phyloP scores from a whole-genome alignment of 1,284 basidiomycete genomes.

The Papiliotrema flavescens region DNA sequence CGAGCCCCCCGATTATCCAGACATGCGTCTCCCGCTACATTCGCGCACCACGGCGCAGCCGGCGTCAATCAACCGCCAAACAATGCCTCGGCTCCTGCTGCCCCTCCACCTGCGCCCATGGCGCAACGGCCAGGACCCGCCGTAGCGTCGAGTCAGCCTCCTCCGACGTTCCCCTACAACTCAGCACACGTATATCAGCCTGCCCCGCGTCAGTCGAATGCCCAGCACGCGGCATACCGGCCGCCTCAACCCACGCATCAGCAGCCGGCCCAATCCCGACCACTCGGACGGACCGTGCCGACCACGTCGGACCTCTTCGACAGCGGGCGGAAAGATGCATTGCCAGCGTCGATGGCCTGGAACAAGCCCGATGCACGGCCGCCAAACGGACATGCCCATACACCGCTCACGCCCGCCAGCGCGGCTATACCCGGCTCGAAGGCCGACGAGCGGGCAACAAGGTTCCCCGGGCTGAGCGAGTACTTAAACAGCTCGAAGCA shows the following conservation, averaged over 20 bases:
- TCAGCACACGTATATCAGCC: not conserved
- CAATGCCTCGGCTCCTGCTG: conserved; percentile 1
- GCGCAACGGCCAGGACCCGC: not conserved
- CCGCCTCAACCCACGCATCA: not conserved
- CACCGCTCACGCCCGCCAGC: not conserved
- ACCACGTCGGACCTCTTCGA: conserved; percentile 28
- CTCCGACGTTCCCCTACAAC: conserved; percentile 3
- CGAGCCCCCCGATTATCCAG: conserved; percentile 16
- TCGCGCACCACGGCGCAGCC: conserved; percentile 2
- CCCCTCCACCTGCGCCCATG: not conserved
- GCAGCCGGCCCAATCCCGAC: conserved; percentile 3
- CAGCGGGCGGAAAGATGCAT: conserved; percentile 1
- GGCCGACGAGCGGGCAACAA: not conserved
- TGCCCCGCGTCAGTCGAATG: conserved; percentile 1
- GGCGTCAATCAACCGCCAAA: conserved; percentile 5
- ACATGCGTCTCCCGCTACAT: conserved; percentile 33
- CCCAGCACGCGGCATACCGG: not conserved
- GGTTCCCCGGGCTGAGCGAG: conserved; percentile 30
- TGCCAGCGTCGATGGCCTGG: conserved; percentile 1
- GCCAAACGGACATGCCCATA: not conserved
- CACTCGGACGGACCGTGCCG: conserved; percentile 28
- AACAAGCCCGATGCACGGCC: not conserved
- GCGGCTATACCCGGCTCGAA: not conserved
- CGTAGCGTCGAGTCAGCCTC: not conserved
- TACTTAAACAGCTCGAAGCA: conserved; percentile 22